Percentiles rank a stretch among this genome's conserved stretches.
These are phyloP conservation scores for Neopestalotiopsis sp. DNA, from an alignment of 2,329 filamentous ascomycete genomes.

Conservation along the genomic window DNA sequence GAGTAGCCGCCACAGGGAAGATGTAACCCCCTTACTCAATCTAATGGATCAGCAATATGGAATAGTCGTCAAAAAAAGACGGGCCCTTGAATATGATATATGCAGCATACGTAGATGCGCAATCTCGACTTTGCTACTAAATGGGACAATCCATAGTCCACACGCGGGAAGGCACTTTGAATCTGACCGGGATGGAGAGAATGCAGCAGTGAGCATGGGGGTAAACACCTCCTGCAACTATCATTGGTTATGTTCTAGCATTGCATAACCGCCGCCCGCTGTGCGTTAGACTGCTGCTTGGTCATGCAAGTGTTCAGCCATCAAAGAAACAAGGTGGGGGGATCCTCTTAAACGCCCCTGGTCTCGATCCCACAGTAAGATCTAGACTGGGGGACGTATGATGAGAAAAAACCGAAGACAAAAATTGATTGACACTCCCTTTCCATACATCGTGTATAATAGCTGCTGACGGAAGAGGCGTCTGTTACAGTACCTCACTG, in stretches of 20 bases:
- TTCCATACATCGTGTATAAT: not conserved
- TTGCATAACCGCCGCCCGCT: conserved; percentile 44
- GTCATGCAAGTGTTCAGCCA: conserved; percentile 41
- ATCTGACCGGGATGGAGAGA: not conserved
- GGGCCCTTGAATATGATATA: no score
- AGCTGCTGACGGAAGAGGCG: conserved; percentile 8
- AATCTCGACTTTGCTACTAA: not conserved
- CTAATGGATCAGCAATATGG: no score
- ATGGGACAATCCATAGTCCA: not conserved
- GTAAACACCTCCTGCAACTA: conserved; percentile 29
- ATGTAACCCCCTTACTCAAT: no score
- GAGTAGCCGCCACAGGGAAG: not conserved
- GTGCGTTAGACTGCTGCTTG: conserved; percentile 42
- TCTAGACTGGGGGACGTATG: conserved; percentile 3
- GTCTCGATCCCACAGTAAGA: conserved; percentile 22
- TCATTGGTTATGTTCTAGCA: conserved; percentile 38
- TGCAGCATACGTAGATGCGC: not conserved
- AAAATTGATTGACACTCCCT: not conserved
- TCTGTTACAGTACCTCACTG: not conserved
- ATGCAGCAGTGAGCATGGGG: conserved; percentile 25
- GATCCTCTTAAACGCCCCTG: not conserved
- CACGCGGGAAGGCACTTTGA: not conserved
- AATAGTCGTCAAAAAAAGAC: not conserved
- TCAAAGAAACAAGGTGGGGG: conserved; percentile 17
- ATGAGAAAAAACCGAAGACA: no score